phyloP scores from a whole-genome alignment of 148 eudicot species.

The Linanthus parryae region DNA sequence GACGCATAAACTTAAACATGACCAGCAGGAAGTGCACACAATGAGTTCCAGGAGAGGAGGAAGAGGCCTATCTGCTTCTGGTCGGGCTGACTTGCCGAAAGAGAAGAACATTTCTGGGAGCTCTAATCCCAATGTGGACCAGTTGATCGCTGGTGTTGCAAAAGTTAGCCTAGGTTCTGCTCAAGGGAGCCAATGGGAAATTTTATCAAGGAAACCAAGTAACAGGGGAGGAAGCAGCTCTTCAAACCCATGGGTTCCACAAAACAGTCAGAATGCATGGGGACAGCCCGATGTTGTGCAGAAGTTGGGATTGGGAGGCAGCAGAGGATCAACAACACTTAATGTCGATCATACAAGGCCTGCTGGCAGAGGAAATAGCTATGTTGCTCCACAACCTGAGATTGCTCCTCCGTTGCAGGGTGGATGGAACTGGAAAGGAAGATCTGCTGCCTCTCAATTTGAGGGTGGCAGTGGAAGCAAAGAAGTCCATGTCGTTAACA shows the following conservation, averaged over 20 bases:
- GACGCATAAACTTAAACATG: too few relatives aligned
- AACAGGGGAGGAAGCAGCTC: slow-evolving; percentile 22
- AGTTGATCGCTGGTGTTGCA: slow-evolving; percentile 31
- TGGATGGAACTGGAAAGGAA: slow-evolving; percentile 33
- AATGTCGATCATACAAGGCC: slow-evolving; percentile 6
- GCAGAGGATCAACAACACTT: slow-evolving; percentile 13
- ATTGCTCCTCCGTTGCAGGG: slow-evolving; percentile 33
- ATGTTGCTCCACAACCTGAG: slow-evolving; percentile 10
- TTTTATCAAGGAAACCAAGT: slow-evolving; percentile 29
- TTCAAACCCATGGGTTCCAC: slow-evolving; percentile 24
- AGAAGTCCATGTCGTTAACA: not conserved
- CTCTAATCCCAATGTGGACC: slow-evolving; percentile 15
- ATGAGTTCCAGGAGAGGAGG: slow-evolving; percentile 31
- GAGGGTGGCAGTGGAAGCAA: slow-evolving; percentile 4
- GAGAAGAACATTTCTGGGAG: slow-evolving; percentile 5
- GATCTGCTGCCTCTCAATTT: slow-evolving; percentile 21
- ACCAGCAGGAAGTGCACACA: too few relatives aligned
- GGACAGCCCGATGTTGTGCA: too few relatives aligned
- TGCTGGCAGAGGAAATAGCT: slow-evolving; percentile 25
- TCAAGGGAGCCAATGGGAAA: slow-evolving; percentile 46
- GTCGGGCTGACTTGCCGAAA: slow-evolving; percentile 16
- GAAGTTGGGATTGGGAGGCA: slow-evolving; percentile 17
- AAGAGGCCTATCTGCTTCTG: slow-evolving; percentile 7
- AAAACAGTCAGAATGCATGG: slow-evolving; percentile 23
- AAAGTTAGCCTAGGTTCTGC: slow-evolving; percentile 28